phyloP scores from a whole-genome alignment of 179 eudicot genomes.

The Pouteria campechiana region DNA sequence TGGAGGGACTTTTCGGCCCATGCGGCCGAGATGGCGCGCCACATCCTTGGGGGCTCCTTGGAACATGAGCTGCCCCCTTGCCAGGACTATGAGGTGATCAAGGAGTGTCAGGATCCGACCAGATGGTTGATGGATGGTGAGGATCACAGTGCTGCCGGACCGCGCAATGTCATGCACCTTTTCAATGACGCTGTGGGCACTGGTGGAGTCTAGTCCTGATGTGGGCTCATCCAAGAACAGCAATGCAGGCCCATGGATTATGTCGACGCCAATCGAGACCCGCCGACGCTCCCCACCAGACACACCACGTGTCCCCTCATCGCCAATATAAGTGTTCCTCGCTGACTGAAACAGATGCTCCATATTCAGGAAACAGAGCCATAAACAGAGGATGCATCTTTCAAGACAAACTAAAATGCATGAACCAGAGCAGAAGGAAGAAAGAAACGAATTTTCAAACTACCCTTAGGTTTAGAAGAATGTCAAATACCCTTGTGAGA shows the following conservation, averaged over 20 bases:
- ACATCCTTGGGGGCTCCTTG: slow-evolving; percentile 37
- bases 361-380: background rate
- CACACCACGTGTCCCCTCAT: slow-evolving; percentile 34
- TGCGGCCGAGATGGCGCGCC: slow-evolving; percentile 15
- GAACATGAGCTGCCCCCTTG: slow-evolving; percentile 39
- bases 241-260: slow-evolving; percentile 38
- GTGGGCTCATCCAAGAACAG: slow-evolving; percentile 43
- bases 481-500: too few relatives aligned
- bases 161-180: slow-evolving; percentile 35
- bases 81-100: slow-evolving; percentile 29
- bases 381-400: too few relatives aligned
- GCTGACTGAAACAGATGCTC: slow-evolving; percentile 10
- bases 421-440: too few relatives aligned
- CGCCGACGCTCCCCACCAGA: slow-evolving; percentile 42
- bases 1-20: slow-evolving; percentile 25
- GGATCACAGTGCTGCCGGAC: slow-evolving; percentile 32
- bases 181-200: slow-evolving; percentile 37
- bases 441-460: too few relatives aligned
- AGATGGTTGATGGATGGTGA: slow-evolving; percentile 42
- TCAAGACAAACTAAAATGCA: too few relatives aligned
- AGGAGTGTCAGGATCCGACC: slow-evolving; percentile 27
- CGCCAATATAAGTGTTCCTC: slow-evolving; percentile 40
- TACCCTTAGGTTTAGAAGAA: too few relatives aligned
- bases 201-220: slow-evolving; percentile 41
- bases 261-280: slow-evolving; percentile 34